Base-by-base conservation (phyloP, 1,284 basidiomycete species). In the Flammula alnicola region DNA sequence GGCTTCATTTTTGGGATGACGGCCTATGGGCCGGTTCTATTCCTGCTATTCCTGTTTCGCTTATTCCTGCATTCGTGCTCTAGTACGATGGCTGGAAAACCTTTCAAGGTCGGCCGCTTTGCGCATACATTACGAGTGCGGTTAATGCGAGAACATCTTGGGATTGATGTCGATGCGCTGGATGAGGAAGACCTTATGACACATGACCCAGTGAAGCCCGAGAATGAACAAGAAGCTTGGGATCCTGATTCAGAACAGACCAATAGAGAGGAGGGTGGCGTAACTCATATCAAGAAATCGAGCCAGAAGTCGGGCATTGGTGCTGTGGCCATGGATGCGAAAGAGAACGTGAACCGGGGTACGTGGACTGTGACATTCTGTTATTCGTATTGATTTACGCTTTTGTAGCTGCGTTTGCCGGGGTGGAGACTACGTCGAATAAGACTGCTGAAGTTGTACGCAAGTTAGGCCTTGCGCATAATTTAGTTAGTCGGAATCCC, bases 101-200 rank as follows among this genome's bases (percentile, higher is more conserved):
- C 95, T 0, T 99, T 90, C 79, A 87, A 93, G 77, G 96, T 99
- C 53, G 96, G 96, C 11, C 86, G 95, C 5, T 99, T 97, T 68
- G 94, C 97, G 5, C 97, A 99, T 69, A 92, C 92, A 2, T 79
- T 99, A 20, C 88, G 96, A 8, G 78, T 99, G 41, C 85, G 95
- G 6, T 77, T 99, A 41, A 99, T 99, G 96, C 82, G 92, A 47
- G 96, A 99, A 67, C 96, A 99, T 67, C 75, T 96, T 47, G 96
- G 96, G 3, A 79, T 98, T 47, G 95, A 99, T 66, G 95, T 98
- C 19, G 96, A 99, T 65, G 82, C 84, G 6, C 76, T 98, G 59
- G 86, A 88, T 51, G 88, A 93, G 57, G 89, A 91, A 55, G 86
- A 84, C 48, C 68, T 89, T 16, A 83, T 85, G 76, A 71, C 75